phyloP scores from a whole-genome alignment of 2,329 filamentous ascomycete species.

The Colletotrichum phormii region DNA sequence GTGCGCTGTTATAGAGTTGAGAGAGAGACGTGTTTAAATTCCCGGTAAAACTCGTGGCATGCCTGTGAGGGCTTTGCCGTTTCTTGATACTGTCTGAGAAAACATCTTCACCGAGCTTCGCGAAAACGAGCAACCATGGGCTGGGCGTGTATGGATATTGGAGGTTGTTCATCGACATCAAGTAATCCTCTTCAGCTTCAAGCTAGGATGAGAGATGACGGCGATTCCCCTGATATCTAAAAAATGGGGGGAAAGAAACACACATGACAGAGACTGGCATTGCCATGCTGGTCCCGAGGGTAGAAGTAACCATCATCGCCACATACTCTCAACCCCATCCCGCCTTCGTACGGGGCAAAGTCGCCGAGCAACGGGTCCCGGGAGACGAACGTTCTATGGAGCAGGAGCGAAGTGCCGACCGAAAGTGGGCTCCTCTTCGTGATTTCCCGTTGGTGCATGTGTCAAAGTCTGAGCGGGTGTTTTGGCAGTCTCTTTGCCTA shows the following conservation, averaged over 20 bases:
- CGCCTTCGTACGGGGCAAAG: neutral
- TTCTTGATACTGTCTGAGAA: neutral
- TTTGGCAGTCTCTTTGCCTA: neutral
- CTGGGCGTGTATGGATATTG: too few relatives aligned
- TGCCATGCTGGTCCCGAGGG: neutral
- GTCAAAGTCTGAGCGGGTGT: neutral
- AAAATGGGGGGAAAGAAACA: neutral
- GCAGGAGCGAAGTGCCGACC: neutral
- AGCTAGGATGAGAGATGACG: neutral
- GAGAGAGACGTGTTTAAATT: neutral
- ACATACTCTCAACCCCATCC: neutral
- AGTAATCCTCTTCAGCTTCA: neutral
- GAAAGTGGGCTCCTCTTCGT: neutral
- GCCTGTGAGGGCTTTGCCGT: neutral
- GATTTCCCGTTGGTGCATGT: neutral
- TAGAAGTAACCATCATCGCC: neutral
- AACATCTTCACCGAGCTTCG: neutral
- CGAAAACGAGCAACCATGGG: neutral
- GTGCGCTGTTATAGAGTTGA: neutral
- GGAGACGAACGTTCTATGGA: neutral
- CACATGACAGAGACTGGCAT: neutral
- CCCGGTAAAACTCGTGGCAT: neutral
- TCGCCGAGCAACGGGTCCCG: neutral
- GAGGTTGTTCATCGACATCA: neutral
- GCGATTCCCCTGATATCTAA: neutral